Evolutionary conservation across 2,329 filamentous ascomycete genomes (phyloP), one percentile per base, ranked within the genome.

Genomic region (Lachnellula occidentalis): DNA sequence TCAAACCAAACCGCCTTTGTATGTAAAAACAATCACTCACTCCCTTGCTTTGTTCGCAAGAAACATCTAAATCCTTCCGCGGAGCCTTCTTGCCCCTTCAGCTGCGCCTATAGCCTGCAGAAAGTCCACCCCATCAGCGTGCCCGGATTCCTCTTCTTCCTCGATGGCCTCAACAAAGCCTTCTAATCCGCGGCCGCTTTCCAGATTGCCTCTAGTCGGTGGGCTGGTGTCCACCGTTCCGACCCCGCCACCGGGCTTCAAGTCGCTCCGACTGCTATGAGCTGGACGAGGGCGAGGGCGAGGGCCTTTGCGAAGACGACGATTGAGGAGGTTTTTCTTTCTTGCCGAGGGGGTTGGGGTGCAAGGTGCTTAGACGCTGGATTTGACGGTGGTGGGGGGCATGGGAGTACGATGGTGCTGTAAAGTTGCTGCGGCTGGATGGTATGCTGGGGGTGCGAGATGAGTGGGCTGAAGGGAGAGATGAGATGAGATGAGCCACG

Each of bases 141-240:
- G 5, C 1, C 27, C n/a, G 45, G 54, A 27, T 52, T 56, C 45
- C 53, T 56, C 42, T 19, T 19, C 31, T 58, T 56, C 54, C 39
- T 55, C 50, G 52, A 58, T 34, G 52, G 52, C 39, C 27, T 56
- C 27, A 55, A 61, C 41, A 47, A 50, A n/a, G 45, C 54, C 34
- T 53, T 56, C 46, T 48, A 53, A 43, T 34, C 54, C 6, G 31
- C 37, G 6, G 51, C 53, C 9, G 48, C 39, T 15, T 47, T 54
- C 34, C 51, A 51, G 39, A 27, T 54, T 5, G 34, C 45, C 27
- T 56, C 24, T 39, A 3, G 22, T 50, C 21, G 51, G 53, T 3
- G 45, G 36, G 6, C 22, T 51, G 12, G 43, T 56, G 9, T 21
- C 24, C 24, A 17, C n/a, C 15, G 34, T 54, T 1, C 56, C 36